Evolutionary conservation across 345 rosid genomes (phyloP).

Genomic region (Eutrema heterophyllum): DNA sequence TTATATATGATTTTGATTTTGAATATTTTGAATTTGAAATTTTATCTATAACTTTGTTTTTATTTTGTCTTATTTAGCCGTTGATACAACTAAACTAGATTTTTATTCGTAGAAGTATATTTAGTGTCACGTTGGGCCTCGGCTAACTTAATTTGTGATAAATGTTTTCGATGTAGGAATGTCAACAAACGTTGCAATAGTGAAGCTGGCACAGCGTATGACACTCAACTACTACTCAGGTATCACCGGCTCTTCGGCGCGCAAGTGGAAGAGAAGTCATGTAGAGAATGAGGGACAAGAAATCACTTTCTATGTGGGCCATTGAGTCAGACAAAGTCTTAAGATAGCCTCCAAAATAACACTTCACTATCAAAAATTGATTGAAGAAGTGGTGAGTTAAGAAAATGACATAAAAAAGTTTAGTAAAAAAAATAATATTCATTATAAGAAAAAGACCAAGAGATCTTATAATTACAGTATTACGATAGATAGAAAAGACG

Average conservation of each 20-base stretch:
- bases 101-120: too few species aligned
- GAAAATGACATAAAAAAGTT: not conserved
- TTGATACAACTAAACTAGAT: too few species aligned
- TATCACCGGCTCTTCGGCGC: slow-evolving; percentile 31
- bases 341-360: slow-evolving; percentile 13
- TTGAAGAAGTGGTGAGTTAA: slow-evolving; percentile 14
- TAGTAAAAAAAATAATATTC: slow-evolving; percentile 11
- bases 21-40: too few species aligned
- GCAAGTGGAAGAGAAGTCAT: slow-evolving; percentile 39
- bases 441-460: slow-evolving; percentile 24
- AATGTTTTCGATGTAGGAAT: too few species aligned
- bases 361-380: slow-evolving; percentile 26
- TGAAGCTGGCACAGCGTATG: slow-evolving; percentile 54
- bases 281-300: slow-evolving; percentile 29
- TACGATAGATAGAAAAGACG: not conserved
- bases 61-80: too few species aligned
- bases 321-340: slow-evolving; percentile 21
- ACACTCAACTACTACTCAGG: slow-evolving; percentile 39
- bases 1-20: too few species aligned
- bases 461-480: slow-evolving; percentile 67
- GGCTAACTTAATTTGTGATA: too few species aligned
- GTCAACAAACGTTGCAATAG: slow-evolving; percentile 1
- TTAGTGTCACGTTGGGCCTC: too few species aligned
- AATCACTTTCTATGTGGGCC: slow-evolving; percentile 29
- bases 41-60: too few species aligned